phyloP scores from a whole-genome alignment of 148 eudicot species.

The Chenopodium album region DNA sequence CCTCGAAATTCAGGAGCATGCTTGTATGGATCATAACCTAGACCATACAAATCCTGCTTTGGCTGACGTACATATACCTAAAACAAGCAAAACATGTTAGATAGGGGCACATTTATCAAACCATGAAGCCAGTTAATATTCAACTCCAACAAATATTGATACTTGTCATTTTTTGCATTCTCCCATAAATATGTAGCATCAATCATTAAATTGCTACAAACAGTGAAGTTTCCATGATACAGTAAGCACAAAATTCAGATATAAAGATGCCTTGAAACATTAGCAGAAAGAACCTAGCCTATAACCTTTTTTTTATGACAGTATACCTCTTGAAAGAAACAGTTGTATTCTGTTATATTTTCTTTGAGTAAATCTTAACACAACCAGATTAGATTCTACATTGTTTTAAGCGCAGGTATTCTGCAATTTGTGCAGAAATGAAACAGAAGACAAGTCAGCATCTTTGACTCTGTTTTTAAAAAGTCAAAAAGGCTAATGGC shows the following conservation, averaged over 20 bases:
- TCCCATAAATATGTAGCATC: neutral
- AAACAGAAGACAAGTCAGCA: neutral
- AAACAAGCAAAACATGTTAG: conserved; percentile 15
- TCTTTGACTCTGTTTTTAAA: neutral
- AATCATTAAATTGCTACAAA: neutral
- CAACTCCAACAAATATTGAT: neutral
- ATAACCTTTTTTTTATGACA: neutral
- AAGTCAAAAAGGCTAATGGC: neutral
- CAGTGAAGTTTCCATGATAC: neutral
- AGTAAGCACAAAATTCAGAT: neutral
- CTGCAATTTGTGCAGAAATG: neutral
- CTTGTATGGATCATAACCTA: conserved; percentile 93
- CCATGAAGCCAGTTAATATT: conserved; percentile 5
- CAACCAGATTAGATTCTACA: neutral
- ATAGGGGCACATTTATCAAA: neutral
- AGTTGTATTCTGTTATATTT: neutral
- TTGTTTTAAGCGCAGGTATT: neutral
- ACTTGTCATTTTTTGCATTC: neutral
- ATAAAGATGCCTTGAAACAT: neutral
- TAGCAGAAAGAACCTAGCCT: neutral
- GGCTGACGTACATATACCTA: conserved; percentile 79
- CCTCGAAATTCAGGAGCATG: conserved; percentile 97
- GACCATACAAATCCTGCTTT: conserved; percentile 86
- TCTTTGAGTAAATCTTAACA: neutral
- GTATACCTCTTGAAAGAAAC: neutral